phyloP scores from a whole-genome alignment of 345 rosid species.

The Populus davidiana region DNA sequence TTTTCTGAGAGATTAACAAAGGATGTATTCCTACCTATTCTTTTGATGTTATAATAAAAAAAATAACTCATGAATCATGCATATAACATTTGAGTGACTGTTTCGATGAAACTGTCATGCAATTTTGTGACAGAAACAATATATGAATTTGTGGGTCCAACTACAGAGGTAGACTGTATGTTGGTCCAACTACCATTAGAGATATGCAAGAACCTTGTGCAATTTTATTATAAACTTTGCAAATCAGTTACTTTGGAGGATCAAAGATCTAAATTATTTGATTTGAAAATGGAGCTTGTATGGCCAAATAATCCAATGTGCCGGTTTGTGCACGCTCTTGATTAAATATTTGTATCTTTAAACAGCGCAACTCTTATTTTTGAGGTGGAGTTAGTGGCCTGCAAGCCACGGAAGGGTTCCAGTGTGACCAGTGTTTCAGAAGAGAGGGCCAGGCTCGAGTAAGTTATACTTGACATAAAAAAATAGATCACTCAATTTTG shows the following conservation, averaged over 20 bases:
- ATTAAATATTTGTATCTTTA: slow-evolving; percentile 4
- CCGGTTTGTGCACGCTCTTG: background rate
- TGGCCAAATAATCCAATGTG: background rate
- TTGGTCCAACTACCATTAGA: background rate
- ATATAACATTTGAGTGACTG: too few species aligned
- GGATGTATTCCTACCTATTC: background rate
- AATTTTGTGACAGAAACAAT: too few species aligned
- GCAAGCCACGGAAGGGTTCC: slow-evolving; percentile 79
- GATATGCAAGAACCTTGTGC: background rate
- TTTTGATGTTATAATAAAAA: too few species aligned
- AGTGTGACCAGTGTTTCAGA: slow-evolving; percentile 63
- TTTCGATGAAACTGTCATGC: too few species aligned
- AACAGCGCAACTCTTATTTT: slow-evolving; percentile 84
- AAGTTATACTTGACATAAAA: slow-evolving; percentile 27
- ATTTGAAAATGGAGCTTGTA: background rate
- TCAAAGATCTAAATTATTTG: background rate
- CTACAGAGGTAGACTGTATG: background rate
- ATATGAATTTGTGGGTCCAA: too few species aligned
- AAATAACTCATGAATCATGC: too few species aligned
- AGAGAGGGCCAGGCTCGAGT: slow-evolving; percentile 92
- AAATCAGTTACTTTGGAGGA: background rate
- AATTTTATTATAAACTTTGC: background rate
- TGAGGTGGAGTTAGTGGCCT: slow-evolving; percentile 77
- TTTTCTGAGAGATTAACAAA: background rate
- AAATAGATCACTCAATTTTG: background rate